Conservation (phyloP, 2,329 filamentous ascomycete genomes). For the Leptographium flavum region DNA sequence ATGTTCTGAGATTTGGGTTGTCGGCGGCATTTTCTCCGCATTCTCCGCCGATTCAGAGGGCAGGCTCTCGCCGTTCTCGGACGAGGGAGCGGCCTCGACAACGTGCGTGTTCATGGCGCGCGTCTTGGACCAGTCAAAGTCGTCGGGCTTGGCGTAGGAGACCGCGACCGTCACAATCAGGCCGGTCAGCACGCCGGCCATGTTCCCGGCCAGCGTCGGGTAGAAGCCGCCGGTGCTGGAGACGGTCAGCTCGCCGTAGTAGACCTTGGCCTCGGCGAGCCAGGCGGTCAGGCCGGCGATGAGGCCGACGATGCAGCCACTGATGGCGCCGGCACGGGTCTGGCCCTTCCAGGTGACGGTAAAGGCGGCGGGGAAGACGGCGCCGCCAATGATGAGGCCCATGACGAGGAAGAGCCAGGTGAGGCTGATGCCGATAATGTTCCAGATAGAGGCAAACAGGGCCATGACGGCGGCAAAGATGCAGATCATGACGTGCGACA, state of each 20-base stretch:
- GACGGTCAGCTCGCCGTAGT: conserved; percentile 20
- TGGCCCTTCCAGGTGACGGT: conserved; percentile 12
- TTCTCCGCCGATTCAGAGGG: background rate
- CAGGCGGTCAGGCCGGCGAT: conserved; percentile 20
- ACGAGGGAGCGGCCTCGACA: background rate
- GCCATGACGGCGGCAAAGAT: conserved; percentile 19
- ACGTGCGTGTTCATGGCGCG: conserved; percentile 14
- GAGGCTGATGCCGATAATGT: conserved; percentile 21
- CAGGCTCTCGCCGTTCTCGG: background rate
- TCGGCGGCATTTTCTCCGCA: background rate
- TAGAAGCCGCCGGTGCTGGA: conserved; percentile 20
- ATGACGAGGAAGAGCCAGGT: conserved; percentile 25
- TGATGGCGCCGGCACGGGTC: too few relatives aligned
- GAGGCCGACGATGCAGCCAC: conserved; percentile 19
- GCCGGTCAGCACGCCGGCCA: conserved; percentile 8
- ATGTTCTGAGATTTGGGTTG: background rate
- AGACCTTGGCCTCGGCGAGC: conserved; percentile 21
- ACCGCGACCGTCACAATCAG: background rate
- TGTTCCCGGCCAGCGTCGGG: conserved; percentile 24
- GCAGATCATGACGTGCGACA: conserved; percentile 20
- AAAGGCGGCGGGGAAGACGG: conserved; percentile 19
- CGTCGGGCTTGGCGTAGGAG: background rate
- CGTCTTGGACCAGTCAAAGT: conserved; percentile 12
- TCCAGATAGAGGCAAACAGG: conserved; percentile 21
- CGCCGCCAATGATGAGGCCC: conserved; percentile 25